Conservation (phyloP, 208 protist species). For the Naegleria gruberi region DNA sequence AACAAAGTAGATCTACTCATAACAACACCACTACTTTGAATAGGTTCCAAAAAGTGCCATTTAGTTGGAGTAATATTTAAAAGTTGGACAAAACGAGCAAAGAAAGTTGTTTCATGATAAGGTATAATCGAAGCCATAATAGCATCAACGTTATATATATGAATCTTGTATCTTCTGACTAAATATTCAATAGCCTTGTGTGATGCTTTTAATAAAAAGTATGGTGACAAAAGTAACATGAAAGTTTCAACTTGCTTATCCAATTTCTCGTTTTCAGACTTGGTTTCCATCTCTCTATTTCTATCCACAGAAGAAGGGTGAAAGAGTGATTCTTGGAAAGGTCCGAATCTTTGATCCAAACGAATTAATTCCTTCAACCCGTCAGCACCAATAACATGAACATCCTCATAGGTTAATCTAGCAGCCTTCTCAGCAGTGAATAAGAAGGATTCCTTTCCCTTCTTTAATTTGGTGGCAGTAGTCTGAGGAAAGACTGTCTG, state of each 20-base stretch:
- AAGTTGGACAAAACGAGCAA: slow-evolving; percentile 35
- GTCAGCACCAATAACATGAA: neutral
- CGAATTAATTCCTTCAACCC: neutral
- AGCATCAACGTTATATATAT: slow-evolving; percentile 34
- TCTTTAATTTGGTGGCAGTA: neutral
- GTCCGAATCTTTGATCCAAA: neutral
- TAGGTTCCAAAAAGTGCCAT: slow-evolving; percentile 33
- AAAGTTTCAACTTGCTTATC: slow-evolving; percentile 32
- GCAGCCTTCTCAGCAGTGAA: neutral
- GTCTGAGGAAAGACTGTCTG: neutral
- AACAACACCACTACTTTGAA: slow-evolving; percentile 24
- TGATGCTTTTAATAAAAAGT: slow-evolving; percentile 36
- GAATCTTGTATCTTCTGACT: slow-evolving; percentile 34
- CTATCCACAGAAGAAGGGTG: neutral
- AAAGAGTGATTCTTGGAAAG: neutral
- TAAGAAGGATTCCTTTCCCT: slow-evolving; percentile 11
- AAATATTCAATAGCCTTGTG: slow-evolving; percentile 44
- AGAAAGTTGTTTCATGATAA: slow-evolving; percentile 42
- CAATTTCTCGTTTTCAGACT: slow-evolving; percentile 31
- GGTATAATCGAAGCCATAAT: slow-evolving; percentile 38
- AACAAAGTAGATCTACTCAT: slow-evolving; percentile 29
- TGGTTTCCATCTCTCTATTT: slow-evolving; percentile 30
- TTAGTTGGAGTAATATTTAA: slow-evolving; percentile 23
- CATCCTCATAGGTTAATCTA: neutral
- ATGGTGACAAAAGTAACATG: slow-evolving; percentile 32